Evolutionary conservation across 2,329 filamentous ascomycete species (phyloP).

Genomic region (Fusarium sp.): DNA sequence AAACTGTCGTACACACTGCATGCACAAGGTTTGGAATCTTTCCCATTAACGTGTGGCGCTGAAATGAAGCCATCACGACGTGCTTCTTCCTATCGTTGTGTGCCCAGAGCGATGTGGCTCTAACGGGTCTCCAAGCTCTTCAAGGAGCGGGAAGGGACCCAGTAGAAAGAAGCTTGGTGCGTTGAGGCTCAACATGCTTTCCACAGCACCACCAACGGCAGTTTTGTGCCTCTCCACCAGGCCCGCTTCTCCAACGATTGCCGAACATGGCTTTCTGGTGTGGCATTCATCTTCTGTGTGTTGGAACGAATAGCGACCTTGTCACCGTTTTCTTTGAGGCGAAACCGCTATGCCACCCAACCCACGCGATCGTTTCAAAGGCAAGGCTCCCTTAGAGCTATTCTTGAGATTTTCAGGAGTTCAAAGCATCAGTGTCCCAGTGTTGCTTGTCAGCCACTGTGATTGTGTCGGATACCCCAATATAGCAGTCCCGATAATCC

Average conservation of each 20-base stretch:
- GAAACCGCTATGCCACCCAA: background rate
- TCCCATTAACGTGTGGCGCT: background rate
- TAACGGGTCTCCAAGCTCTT: conserved; percentile 38
- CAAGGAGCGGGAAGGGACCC: conserved; percentile 44
- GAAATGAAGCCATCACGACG: conserved; percentile 43
- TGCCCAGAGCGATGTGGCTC: conserved; percentile 38
- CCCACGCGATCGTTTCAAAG: conserved; percentile 17
- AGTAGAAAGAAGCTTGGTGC: conserved; percentile 41
- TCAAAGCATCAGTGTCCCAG: conserved; percentile 28
- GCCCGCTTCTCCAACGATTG: conserved; percentile 49
- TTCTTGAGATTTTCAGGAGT: background rate
- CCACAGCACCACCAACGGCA: conserved; percentile 44
- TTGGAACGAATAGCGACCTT: conserved; percentile 8
- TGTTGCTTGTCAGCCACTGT: conserved; percentile 28
- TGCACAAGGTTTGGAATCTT: background rate
- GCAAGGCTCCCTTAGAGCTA: background rate
- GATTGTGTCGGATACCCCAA: conserved; percentile 42
- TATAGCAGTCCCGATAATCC: conserved; percentile 43
- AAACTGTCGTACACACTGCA: background rate
- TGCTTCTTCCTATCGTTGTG: conserved; percentile 14
- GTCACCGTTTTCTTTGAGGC: background rate
- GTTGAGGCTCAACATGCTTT: conserved; percentile 43
- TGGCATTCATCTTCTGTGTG: conserved; percentile 18
- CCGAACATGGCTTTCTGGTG: conserved; percentile 44
- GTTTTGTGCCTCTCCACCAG: conserved; percentile 44